phyloP scores from a whole-genome alignment of 352 stramenopile species.

The Phytophthora cactorum region DNA sequence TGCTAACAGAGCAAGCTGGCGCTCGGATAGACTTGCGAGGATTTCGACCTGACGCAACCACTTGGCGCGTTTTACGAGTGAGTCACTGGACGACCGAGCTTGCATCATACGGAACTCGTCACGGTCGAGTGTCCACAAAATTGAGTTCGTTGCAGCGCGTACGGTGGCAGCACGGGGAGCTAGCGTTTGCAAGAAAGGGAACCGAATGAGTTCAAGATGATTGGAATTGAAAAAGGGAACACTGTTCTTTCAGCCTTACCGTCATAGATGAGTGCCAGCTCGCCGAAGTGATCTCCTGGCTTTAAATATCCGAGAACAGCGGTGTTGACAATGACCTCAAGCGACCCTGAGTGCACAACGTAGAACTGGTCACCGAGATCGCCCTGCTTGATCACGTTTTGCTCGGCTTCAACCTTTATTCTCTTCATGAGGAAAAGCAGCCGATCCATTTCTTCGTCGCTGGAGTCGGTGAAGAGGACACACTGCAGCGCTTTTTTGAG shows the following conservation, averaged over 20 bases:
- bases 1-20: constrained; percentile 70
- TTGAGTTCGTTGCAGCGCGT: constrained; percentile 85
- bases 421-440: constrained; percentile 85
- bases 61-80: constrained; percentile 71
- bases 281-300: constrained; percentile 84
- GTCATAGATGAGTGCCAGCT: constrained; percentile 91
- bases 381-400: constrained; percentile 94
- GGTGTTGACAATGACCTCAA: constrained; percentile 77
- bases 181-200: constrained; percentile 23
- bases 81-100: constrained; percentile 77
- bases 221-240: background rate
- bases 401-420: constrained; percentile 56
- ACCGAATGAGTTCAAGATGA: constrained; percentile 1
- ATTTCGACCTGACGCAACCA: constrained; percentile 81
- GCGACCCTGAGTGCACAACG: constrained; percentile 66
- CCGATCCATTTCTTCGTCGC: constrained; percentile 71
- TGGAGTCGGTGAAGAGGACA: constrained; percentile 70
- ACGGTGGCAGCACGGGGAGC: constrained; percentile 92
- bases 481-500: constrained; percentile 67
- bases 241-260: constrained; percentile 31
- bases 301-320: constrained; percentile 60
- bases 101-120: constrained; percentile 88
- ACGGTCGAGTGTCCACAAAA: constrained; percentile 91
- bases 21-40: constrained; percentile 64
- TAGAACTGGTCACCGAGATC: constrained; percentile 95